Base-by-base conservation (phyloP, 768 basidiomycete genomes). In the Dentipellis sp. region DNA sequence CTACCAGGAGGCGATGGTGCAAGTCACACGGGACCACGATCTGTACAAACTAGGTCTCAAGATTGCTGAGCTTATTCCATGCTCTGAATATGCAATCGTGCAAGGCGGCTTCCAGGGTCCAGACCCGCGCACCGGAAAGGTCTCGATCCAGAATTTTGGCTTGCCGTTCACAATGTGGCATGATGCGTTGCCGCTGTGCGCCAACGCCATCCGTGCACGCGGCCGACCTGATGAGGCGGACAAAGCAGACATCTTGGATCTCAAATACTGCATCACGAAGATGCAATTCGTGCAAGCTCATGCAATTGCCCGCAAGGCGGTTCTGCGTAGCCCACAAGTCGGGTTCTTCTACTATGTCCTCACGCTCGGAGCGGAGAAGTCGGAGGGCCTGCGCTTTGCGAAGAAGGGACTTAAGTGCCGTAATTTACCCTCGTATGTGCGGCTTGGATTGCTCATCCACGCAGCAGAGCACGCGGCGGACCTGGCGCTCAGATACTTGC, bases 291-390 rank as follows among this genome's bases (percentile, higher is more conserved):
- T 71, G 4, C 77, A 81, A 10, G 82, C 83, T 1, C 69, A 77
- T 50, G 65, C 63, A 11, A 62, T 75, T 6, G 82, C 81, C 0
- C 71, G 74, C 55, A 71, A 72, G 40, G 75, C 72, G 1, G 65
- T 85, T 36, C 65, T 75, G 58, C 78, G 82, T 23, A 83, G 75
- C 58, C 83, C 84, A 1, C 71, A 78, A 17, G 72, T 79, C 21
- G 80, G 79, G 2, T 86, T 85, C 65, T 84, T 78, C 65, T 82
- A 84, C 57, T 84, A 86, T 57, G 79, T 77, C 19, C 72, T 83
- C 58, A 76, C 78, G 0, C 70, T 86, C 22, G 73, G 75, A 0
- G 67, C 73, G 1, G 73, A 84, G 57, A 17, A 35, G 8, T 70
- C 73, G 6, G 71, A 74, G 19, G 83, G 80, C 1, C 70, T 86